Conservation (phyloP, 2,329 filamentous ascomycete species). For the Aspergillus aculeatus region DNA sequence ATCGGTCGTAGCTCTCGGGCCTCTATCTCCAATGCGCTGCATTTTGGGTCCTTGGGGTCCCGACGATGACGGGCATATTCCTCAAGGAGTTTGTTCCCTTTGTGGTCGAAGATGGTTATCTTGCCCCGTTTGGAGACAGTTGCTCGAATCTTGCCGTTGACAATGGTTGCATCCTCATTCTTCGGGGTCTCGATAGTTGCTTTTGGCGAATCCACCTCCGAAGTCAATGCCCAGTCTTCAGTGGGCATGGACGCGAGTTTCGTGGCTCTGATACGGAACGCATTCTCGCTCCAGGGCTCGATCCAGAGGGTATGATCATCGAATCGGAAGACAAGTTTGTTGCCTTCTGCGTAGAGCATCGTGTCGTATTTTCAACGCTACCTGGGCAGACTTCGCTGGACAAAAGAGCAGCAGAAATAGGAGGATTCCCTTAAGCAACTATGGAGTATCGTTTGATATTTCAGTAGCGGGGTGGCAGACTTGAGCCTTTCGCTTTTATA, state of each 20-base stretch:
- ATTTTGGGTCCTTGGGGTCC: conserved; percentile 57
- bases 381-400: background rate
- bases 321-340: conserved; percentile 37
- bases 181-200: conserved; percentile 18
- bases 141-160: conserved; percentile 52
- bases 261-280: conserved; percentile 40
- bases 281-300: conserved; percentile 41
- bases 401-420: background rate
- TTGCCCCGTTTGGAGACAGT: conserved; percentile 51
- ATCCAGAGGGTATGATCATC: conserved; percentile 41
- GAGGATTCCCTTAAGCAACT: background rate
- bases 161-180: conserved; percentile 40
- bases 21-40: conserved; percentile 56
- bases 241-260: conserved; percentile 36
- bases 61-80: conserved; percentile 54
- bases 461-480: background rate
- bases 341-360: conserved; percentile 36
- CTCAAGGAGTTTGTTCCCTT: conserved; percentile 49
- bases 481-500: background rate
- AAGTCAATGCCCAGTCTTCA: conserved; percentile 38
- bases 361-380: background rate
- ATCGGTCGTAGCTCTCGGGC: conserved; percentile 59
- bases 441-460: background rate
- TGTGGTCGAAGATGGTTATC: conserved; percentile 48
- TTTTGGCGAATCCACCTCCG: conserved; percentile 16